phyloP scores from a whole-genome alignment of 225 moss, liverwort and hornwort genomes.

The Pleurozium schreberi region DNA sequence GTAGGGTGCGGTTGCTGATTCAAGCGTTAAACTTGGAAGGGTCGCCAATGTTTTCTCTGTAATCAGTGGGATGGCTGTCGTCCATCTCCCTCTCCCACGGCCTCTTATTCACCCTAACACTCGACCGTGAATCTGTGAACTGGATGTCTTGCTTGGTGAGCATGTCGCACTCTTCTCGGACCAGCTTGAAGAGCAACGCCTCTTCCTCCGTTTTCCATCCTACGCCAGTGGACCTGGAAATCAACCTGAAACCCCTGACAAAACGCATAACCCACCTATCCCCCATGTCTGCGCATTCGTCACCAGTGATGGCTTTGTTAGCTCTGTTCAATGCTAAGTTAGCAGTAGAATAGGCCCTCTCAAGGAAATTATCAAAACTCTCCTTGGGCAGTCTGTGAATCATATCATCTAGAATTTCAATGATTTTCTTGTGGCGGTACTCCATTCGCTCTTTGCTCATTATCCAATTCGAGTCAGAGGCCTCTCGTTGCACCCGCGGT shows the following conservation, averaged over 20 bases:
- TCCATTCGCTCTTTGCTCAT: conserved; percentile 30
- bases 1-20: neutral
- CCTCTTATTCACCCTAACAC: conserved; percentile 19
- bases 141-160: conserved; percentile 38
- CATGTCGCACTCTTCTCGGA: conserved; percentile 51
- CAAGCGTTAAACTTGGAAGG: conserved; percentile 4
- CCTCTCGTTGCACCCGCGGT: conserved; percentile 18
- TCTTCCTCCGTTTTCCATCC: conserved; percentile 37
- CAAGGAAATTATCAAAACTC: conserved; percentile 26
- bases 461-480: conserved; percentile 25
- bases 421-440: conserved; percentile 25
- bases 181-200: conserved; percentile 27
- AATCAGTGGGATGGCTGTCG: conserved; percentile 37
- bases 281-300: conserved; percentile 24
- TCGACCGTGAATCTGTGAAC: conserved; percentile 27
- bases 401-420: conserved; percentile 24
- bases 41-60: conserved; percentile 24
- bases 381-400: conserved; percentile 23
- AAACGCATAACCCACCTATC: conserved; percentile 48
- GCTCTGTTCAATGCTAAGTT: conserved; percentile 30
- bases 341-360: conserved; percentile 37
- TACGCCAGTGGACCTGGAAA: conserved; percentile 23
- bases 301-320: conserved; percentile 32
- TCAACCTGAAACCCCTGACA: conserved; percentile 25
- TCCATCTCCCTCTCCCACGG: conserved; percentile 28